phyloP scores from a whole-genome alignment of 2,329 filamentous ascomycete species.

The Fusarium drepaniforme region DNA sequence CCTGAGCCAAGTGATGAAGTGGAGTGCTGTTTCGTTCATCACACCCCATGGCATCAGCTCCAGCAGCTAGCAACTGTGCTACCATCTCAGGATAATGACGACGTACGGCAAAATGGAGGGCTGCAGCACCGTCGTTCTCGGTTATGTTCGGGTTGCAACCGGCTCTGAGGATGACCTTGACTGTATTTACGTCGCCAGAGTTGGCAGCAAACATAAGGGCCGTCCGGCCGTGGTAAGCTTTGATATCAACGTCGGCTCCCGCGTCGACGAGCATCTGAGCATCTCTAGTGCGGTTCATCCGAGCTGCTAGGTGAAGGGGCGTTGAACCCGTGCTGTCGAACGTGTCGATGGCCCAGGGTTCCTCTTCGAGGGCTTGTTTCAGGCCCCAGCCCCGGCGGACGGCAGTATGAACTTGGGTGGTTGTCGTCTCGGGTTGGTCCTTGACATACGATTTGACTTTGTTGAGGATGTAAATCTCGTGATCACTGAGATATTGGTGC shows the following conservation, averaged over 20 bases:
- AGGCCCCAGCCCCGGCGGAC: neutral
- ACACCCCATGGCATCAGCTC: slow-evolving; percentile 9
- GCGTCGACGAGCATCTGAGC: slow-evolving; percentile 16
- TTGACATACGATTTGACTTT: neutral
- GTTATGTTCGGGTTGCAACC: neutral
- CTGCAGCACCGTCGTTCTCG: accelerated
- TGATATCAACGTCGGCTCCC: slow-evolving; percentile 16
- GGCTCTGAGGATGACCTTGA: slow-evolving; percentile 8
- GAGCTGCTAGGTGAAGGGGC: neutral
- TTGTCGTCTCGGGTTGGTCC: neutral
- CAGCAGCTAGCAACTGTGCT: slow-evolving; percentile 1
- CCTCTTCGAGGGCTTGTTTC: neutral
- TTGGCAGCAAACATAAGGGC: neutral
- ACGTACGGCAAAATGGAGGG: accelerated
- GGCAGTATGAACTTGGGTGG: slow-evolving; percentile 11
- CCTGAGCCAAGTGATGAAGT: accelerated
- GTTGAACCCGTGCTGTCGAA: neutral
- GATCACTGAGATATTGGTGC: accelerated
- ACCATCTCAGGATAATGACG: neutral
- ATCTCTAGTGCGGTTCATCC: accelerated
- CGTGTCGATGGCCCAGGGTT: slow-evolving; percentile 18
- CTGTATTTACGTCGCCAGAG: accelerated
- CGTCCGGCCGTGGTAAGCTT: accelerated
- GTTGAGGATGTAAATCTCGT: neutral
- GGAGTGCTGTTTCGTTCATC: accelerated